phyloP scores from a whole-genome alignment of 805 yeast species.

The Candida sphagnicola region DNA sequence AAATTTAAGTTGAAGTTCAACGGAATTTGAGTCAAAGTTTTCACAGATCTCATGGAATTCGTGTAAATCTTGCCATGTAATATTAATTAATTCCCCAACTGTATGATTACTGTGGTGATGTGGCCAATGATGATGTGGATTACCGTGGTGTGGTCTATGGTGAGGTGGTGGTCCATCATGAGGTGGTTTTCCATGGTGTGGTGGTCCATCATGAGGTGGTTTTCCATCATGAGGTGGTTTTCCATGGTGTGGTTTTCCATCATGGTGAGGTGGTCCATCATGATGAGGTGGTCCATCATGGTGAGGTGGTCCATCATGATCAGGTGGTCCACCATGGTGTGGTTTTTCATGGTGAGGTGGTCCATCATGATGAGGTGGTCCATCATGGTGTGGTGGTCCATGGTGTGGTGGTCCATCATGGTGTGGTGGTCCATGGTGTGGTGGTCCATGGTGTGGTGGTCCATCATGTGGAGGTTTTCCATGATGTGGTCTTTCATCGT shows the following conservation, averaged over 20 bases:
- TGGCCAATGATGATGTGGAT: constrained; percentile 1
- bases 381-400: constrained; percentile 1
- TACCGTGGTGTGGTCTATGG: neutral
- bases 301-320: neutral
- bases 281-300: neutral
- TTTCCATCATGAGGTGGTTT: neutral
- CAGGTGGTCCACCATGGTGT: neutral
- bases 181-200: constrained; percentile 12
- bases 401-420: neutral
- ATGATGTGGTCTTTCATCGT: constrained; percentile 8
- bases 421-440: neutral
- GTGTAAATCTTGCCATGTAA: constrained; percentile 17
- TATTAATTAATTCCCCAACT: constrained; percentile 19
- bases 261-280: neutral
- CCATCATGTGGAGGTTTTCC: constrained; percentile 6
- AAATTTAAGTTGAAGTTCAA: constrained; percentile 23
- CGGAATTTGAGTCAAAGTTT: constrained; percentile 25
- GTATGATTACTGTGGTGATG: constrained; percentile 16
- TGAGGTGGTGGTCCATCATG: neutral
- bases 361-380: neutral
- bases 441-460: neutral
- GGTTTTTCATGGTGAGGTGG: neutral
- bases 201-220: constrained; percentile 5
- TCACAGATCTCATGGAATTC: constrained; percentile 18
- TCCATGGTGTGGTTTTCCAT: constrained; percentile 10